Conservation (phyloP, 495 filamentous ascomycete genomes). For the Talaromyces thailandensis region DNA sequence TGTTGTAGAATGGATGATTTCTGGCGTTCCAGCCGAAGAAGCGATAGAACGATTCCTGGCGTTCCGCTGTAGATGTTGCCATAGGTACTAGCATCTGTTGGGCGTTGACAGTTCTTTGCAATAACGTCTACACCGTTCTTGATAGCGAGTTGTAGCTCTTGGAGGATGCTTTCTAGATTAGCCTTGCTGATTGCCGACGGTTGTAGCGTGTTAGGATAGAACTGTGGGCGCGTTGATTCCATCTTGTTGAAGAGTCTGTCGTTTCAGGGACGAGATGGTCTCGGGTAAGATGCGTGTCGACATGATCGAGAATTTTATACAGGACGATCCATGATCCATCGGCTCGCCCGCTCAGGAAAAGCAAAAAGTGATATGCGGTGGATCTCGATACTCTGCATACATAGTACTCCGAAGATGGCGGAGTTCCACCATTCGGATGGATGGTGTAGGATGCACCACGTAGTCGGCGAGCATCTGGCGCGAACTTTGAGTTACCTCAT, state of each 20-base stretch:
- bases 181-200: slow-evolving; percentile 8
- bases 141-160: slow-evolving; percentile 22
- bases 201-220: slow-evolving; percentile 13
- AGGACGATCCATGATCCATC: neutral
- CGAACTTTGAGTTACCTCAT: neutral
- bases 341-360: neutral
- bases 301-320: neutral
- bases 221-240: slow-evolving; percentile 10
- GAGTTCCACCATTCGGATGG: neutral
- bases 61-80: slow-evolving; percentile 21
- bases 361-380: neutral
- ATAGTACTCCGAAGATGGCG: too few relatives aligned
- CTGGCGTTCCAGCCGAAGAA: slow-evolving; percentile 30
- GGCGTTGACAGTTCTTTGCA: slow-evolving; percentile 11
- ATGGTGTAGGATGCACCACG: neutral
- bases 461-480: neutral
- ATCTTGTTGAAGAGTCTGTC: neutral
- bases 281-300: neutral
- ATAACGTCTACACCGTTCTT: slow-evolving; percentile 19
- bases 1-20: slow-evolving; percentile 10
- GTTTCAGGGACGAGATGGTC: neutral
- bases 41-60: slow-evolving; percentile 26
- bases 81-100: slow-evolving; percentile 15
- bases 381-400: neutral
- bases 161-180: slow-evolving; percentile 11